A percentile compares a stretch with the other conserved stretches of the same genome.
phyloP scores from a whole-genome alignment of 1,284 basidiomycete species.

The Tilletia horrida region DNA sequence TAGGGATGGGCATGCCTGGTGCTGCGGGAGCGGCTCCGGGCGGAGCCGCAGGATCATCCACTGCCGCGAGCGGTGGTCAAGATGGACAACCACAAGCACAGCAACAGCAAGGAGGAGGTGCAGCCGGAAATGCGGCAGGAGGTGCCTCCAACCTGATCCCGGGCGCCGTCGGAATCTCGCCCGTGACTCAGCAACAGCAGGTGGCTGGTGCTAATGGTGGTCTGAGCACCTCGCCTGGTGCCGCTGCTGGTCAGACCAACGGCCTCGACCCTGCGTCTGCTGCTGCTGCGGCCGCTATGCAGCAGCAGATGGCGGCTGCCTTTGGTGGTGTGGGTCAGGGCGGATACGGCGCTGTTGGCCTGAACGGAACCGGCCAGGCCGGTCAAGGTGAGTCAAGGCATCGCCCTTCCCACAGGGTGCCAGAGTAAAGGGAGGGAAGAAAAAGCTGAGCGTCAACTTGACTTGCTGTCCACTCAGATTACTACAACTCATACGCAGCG shows the following conservation, averaged over 20 bases:
- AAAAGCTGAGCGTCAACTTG: too few relatives aligned
- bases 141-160: background rate
- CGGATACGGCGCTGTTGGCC: background rate
- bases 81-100: background rate
- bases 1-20: slow-evolving; percentile 7
- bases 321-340: slow-evolving; percentile 12
- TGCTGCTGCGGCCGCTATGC: background rate
- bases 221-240: background rate
- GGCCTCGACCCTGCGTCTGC: background rate
- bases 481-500: slow-evolving; percentile 15
- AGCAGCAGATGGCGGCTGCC: slow-evolving; percentile 15
- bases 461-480: too few relatives aligned
- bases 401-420: background rate
- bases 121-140: too few relatives aligned
- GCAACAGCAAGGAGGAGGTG: too few relatives aligned
- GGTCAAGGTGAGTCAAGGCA: slow-evolving; percentile 1
- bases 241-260: background rate
- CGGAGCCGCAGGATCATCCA: background rate
- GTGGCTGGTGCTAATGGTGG: background rate
- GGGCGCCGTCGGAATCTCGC: background rate
- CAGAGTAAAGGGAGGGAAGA: too few relatives aligned
- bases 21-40: background rate
- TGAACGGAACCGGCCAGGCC: background rate
- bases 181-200: background rate
- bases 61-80: background rate